These are phyloP conservation scores for Solanum megistacrolobum DNA, from an alignment of 257 asterid genomes.

Conservation along the genomic window DNA sequence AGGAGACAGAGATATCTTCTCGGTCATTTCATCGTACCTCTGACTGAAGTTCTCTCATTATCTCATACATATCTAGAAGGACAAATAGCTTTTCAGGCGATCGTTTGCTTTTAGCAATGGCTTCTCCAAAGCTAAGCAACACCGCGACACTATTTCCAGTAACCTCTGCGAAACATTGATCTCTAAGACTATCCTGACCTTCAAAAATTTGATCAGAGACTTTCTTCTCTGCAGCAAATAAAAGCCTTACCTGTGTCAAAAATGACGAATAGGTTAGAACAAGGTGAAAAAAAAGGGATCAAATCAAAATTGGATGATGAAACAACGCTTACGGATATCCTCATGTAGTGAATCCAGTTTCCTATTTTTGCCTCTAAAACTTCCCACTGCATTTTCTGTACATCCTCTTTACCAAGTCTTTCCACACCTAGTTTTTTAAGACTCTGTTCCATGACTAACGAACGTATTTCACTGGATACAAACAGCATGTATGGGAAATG, in stretches of 20 bases:
- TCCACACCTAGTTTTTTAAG: conserved; percentile 83
- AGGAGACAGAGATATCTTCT: background rate
- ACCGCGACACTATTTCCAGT: conserved; percentile 53
- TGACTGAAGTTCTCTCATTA: conserved; percentile 80
- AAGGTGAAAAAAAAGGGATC: background rate
- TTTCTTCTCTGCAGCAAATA: conserved; percentile 80
- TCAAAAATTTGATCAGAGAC: conserved; percentile 63
- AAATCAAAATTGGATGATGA: background rate
- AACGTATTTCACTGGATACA: conserved; percentile 60
- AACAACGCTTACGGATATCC: conserved; percentile 54
- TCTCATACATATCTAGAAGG: conserved; percentile 90
- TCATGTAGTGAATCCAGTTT: conserved; percentile 73
- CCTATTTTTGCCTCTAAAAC: conserved; percentile 87
- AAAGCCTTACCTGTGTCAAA: conserved; percentile 60
- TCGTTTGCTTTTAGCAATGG: conserved; percentile 85
- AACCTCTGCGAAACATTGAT: conserved; percentile 80
- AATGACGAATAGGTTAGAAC: background rate
- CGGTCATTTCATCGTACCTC: conserved; percentile 39
- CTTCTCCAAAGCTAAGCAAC: conserved; percentile 87
- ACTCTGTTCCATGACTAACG: conserved; percentile 70
- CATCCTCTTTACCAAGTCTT: conserved; percentile 87
- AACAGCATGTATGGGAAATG: background rate
- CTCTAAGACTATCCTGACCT: conserved; percentile 54
- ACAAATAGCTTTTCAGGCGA: conserved; percentile 93
- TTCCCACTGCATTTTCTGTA: conserved; percentile 98